A percentile compares a stretch with the other conserved stretches of the same genome.
phyloP scores from a whole-genome alignment of 768 basidiomycete species.

The Pleurotus cornucopiae region DNA sequence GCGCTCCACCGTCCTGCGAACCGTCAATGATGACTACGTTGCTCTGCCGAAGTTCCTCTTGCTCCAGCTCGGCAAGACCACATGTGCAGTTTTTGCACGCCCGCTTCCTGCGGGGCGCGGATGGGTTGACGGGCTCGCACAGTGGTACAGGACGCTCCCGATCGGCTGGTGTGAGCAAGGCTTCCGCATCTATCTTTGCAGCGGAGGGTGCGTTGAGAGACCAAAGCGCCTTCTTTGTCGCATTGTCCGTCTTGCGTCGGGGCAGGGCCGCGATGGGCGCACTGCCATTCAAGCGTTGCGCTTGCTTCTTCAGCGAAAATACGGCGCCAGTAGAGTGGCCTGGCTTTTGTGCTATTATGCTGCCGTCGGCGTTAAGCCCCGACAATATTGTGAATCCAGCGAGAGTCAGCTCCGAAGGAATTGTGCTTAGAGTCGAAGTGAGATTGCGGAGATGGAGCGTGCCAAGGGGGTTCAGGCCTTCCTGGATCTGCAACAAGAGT shows the following conservation, averaged over 20 bases:
- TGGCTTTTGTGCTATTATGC: conserved; percentile 71
- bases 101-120: conserved; percentile 68
- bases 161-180: conserved; percentile 81
- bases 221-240: conserved; percentile 89
- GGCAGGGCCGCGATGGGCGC: conserved; percentile 46
- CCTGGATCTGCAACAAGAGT: conserved; percentile 58
- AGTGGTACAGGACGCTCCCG: conserved; percentile 71
- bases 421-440: conserved; percentile 31
- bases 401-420: conserved; percentile 58
- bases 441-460: conserved; percentile 64
- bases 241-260: conserved; percentile 43
- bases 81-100: conserved; percentile 98
- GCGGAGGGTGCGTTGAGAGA: conserved; percentile 67
- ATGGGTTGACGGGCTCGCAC: conserved; percentile 60
- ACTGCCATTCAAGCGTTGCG: conserved; percentile 16
- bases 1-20: conserved; percentile 51
- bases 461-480: conserved; percentile 61
- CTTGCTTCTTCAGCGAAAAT: conserved; percentile 36
- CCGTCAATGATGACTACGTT: conserved; percentile 70
- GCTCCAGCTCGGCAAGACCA: conserved; percentile 92
- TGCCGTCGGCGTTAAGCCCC: conserved; percentile 29
- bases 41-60: conserved; percentile 59
- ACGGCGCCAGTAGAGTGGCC: conserved; percentile 35
- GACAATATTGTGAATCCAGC: conserved; percentile 63
- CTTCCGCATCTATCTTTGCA: conserved; percentile 75